A percentile compares a stretch with the other conserved stretches of the same genome.
These are phyloP conservation scores for Creolimax fragrantissima DNA, from an alignment of 78 protist genomes.

Conservation along the genomic window DNA sequence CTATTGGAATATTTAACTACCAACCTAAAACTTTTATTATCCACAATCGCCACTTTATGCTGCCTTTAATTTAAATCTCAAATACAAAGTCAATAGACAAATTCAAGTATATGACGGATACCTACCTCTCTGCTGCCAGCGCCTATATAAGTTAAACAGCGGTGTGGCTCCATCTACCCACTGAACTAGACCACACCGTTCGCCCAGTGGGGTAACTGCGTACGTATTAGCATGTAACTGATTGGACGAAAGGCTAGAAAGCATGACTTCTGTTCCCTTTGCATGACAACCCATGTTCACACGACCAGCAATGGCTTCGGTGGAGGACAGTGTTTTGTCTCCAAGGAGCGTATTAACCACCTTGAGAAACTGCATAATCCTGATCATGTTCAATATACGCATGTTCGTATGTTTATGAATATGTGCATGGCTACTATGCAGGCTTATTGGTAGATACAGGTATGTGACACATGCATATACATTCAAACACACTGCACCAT, in stretches of 20 bases:
- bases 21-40: too few relatives aligned
- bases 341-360: conserved; percentile 44
- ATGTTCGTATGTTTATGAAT: too few relatives aligned
- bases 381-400: not conserved
- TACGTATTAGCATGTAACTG: conserved; percentile 45
- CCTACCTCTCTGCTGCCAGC: not conserved
- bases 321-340: not conserved
- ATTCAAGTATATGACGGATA: not conserved
- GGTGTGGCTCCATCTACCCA: conserved; percentile 78
- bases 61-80: too few relatives aligned
- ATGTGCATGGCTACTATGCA: not conserved
- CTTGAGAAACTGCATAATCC: not conserved
- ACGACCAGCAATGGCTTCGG: not conserved
- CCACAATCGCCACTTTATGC: too few relatives aligned
- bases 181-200: conserved; percentile 67
- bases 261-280: not conserved
- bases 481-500: not conserved
- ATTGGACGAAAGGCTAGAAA: not conserved
- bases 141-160: conserved; percentile 51
- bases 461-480: not conserved
- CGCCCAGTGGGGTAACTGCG: conserved; percentile 72
- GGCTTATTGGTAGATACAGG: too few relatives aligned
- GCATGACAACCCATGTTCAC: not conserved
- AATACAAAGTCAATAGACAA: not conserved
- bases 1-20: too few relatives aligned